Conservation (phyloP, 2,329 filamentous ascomycete species). For the Paecilomyces sp. region DNA sequence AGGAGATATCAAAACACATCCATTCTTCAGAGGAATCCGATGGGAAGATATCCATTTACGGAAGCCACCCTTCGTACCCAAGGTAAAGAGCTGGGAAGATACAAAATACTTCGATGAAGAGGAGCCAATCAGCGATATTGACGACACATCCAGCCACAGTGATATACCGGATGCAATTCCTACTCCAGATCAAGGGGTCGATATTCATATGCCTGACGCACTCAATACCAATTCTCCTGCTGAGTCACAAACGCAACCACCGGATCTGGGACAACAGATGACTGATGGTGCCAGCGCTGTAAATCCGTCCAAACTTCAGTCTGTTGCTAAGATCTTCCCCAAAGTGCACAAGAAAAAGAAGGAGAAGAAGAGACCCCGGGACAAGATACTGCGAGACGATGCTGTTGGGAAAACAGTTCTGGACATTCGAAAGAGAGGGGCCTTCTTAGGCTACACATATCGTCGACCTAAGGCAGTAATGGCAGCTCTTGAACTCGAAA, state of each 20-base stretch:
- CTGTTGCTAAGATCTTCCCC: conserved; percentile 33
- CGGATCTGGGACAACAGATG: neutral
- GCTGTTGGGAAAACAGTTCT: conserved; percentile 61
- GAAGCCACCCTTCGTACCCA: conserved; percentile 71
- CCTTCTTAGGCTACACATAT: conserved; percentile 89
- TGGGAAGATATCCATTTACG: conserved; percentile 70
- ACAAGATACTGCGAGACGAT: conserved; percentile 73
- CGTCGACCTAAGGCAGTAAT: conserved; percentile 38
- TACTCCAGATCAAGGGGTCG: conserved; percentile 9
- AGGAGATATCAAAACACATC: conserved; percentile 80
- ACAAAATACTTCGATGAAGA: conserved; percentile 81
- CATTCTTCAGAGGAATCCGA: conserved; percentile 72
- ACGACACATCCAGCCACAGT: conserved; percentile 33
- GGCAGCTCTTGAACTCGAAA: conserved; percentile 25
- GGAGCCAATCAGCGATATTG: conserved; percentile 59
- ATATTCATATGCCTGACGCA: neutral
- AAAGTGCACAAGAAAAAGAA: conserved; percentile 46
- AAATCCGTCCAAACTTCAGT: conserved; percentile 7
- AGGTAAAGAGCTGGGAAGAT: conserved; percentile 60
- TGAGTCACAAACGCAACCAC: neutral
- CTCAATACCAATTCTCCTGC: neutral
- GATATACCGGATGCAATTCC: conserved; percentile 21
- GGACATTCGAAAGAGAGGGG: conserved; percentile 70
- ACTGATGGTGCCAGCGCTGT: neutral
- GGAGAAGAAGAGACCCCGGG: conserved; percentile 73